These are phyloP conservation scores for Collybia nuda DNA, from an alignment of 768 basidiomycete species.

Conservation along the genomic window DNA sequence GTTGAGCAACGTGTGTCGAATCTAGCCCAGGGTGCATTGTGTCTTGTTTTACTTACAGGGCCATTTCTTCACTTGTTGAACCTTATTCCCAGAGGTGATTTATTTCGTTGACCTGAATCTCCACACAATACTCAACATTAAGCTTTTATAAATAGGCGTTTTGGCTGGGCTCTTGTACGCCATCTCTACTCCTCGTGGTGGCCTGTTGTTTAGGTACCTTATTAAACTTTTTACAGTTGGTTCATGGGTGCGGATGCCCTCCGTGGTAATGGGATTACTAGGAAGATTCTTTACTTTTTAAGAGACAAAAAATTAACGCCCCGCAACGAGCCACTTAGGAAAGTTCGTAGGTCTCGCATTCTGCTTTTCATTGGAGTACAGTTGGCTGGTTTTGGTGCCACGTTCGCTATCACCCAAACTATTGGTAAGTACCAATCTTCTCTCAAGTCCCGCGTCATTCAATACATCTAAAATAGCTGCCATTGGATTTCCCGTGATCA, in stretches of 20 bases:
- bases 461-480: slow-evolving; percentile 52
- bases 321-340: slow-evolving; percentile 65
- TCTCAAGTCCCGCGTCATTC: background rate
- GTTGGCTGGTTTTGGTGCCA: slow-evolving; percentile 81
- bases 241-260: slow-evolving; percentile 90
- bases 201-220: background rate
- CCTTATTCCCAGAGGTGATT: slow-evolving; percentile 69
- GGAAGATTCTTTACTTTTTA: slow-evolving; percentile 77
- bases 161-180: slow-evolving; percentile 85
- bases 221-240: slow-evolving; percentile 52
- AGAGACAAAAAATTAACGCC: slow-evolving; percentile 67
- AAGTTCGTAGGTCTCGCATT: slow-evolving; percentile 74
- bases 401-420: slow-evolving; percentile 90
- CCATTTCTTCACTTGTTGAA: slow-evolving; percentile 81
- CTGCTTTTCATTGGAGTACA: slow-evolving; percentile 73
- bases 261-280: slow-evolving; percentile 78
- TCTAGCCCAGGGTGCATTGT: slow-evolving; percentile 78
- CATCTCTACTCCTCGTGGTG: background rate
- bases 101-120: slow-evolving; percentile 3
- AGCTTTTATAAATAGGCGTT: slow-evolving; percentile 40
- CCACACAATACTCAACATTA: background rate
- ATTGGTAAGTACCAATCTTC: slow-evolving; percentile 53
- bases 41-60: slow-evolving; percentile 75
- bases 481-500: slow-evolving; percentile 89
- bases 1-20: slow-evolving; percentile 95